A percentile compares a stretch with the other conserved stretches of the same genome.
Conservation (phyloP, 2,329 filamentous ascomycete genomes). For the Mollisiaceae sp. region DNA sequence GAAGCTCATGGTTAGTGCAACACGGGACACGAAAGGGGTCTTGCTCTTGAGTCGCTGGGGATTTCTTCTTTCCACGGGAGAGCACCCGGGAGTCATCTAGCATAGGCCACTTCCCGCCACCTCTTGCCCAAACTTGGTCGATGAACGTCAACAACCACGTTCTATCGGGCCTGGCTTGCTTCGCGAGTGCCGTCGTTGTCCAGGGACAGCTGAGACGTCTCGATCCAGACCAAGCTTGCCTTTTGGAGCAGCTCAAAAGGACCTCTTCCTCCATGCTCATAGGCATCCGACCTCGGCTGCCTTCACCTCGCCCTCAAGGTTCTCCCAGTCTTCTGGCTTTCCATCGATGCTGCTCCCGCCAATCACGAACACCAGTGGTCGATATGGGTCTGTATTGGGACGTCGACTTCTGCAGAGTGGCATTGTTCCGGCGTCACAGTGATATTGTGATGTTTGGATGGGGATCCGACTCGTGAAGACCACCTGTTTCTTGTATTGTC, state of each 20-base stretch:
- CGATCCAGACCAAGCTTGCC: constrained; percentile 1
- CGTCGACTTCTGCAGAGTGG: background rate
- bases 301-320: background rate
- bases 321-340: background rate
- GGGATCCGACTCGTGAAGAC: constrained; percentile 7
- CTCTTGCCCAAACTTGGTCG: constrained; percentile 2
- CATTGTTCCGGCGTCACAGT: background rate
- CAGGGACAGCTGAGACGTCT: constrained; percentile 4
- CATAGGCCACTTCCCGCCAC: constrained; percentile 7
- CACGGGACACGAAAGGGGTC: constrained; percentile 10
- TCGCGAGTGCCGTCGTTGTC: background rate
- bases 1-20: background rate
- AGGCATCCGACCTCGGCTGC: background rate
- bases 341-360: constrained; percentile 1
- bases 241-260: background rate
- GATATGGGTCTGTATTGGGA: background rate
- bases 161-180: background rate
- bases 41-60: constrained; percentile 6
- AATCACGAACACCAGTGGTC: background rate
- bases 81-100: background rate
- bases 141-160: constrained; percentile 1
- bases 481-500: constrained; percentile 4
- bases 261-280: background rate
- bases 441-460: background rate
- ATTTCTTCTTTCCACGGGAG: background rate